Percentiles rank a stretch among this genome's conserved stretches.
Conservation (phyloP, 1,284 basidiomycete genomes). For the Mycosarcoma maydis region DNA sequence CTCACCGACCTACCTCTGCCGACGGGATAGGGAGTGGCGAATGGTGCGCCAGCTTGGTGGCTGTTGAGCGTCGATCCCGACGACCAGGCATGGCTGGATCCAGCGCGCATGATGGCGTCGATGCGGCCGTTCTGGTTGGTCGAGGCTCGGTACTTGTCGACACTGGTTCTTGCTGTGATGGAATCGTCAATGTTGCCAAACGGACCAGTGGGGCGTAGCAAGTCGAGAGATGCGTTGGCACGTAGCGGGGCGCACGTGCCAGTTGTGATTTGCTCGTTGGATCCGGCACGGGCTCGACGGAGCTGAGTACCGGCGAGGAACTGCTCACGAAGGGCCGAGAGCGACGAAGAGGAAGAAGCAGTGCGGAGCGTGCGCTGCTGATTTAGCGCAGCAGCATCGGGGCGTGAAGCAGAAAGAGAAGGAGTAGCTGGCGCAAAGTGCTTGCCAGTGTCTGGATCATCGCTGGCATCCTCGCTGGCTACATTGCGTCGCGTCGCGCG, state of each 20-base stretch:
- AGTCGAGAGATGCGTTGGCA: slow-evolving; percentile 26
- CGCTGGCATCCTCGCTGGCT: slow-evolving; percentile 18
- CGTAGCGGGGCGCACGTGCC: neutral
- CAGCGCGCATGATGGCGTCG: slow-evolving; percentile 22
- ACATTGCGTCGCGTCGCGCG: slow-evolving; percentile 17
- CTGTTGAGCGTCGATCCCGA: slow-evolving; percentile 1
- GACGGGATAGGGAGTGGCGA: neutral
- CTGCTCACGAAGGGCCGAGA: slow-evolving; percentile 18
- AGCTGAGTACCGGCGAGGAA: slow-evolving; percentile 3
- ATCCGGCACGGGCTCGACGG: slow-evolving; percentile 24
- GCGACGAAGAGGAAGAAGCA: slow-evolving; percentile 34
- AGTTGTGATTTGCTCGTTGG: slow-evolving; percentile 26
- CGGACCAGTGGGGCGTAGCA: slow-evolving; percentile 19
- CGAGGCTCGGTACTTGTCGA: slow-evolving; percentile 7
- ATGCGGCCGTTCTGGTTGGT: slow-evolving; percentile 20
- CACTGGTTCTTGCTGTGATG: neutral
- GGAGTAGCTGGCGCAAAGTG: neutral
- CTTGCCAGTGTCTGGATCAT: slow-evolving; percentile 21
- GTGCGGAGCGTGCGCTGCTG: slow-evolving; percentile 26
- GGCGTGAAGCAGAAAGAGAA: slow-evolving; percentile 8
- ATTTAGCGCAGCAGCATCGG: slow-evolving; percentile 14
- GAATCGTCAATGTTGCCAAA: slow-evolving; percentile 12
- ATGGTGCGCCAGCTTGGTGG: neutral
- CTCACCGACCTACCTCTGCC: slow-evolving; percentile 31
- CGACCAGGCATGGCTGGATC: neutral